These are phyloP conservation scores for rapeseed (Brassica napus) DNA, from an alignment of 345 rosid genomes.

Conservation along the genomic window DNA sequence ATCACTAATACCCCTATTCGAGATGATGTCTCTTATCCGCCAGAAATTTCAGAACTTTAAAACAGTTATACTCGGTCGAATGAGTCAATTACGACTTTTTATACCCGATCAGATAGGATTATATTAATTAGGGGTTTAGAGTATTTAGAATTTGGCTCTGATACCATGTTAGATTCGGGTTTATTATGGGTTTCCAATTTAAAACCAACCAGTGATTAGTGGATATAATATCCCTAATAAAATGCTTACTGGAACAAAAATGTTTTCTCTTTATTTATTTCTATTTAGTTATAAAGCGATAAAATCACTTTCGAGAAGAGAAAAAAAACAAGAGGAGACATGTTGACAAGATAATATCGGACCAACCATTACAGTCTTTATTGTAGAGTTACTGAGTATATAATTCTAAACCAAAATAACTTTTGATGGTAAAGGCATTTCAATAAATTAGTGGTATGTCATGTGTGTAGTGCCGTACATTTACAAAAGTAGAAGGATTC, in stretches of 20 bases:
- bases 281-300: neutral
- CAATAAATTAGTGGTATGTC: neutral
- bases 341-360: slow-evolving; percentile 9
- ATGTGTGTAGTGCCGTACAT: slow-evolving; percentile 4
- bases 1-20: no score
- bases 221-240: neutral
- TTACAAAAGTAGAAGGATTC: slow-evolving; percentile 22
- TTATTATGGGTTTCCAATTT: no score
- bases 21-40: no score
- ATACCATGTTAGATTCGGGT: no score
- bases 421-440: neutral
- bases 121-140: no score
- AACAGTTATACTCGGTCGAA: no score
- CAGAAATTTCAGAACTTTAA: no score
- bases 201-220: no score
- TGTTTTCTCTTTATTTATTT: neutral
- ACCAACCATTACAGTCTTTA: neutral
- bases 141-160: no score
- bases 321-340: neutral
- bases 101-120: no score
- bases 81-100: no score
- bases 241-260: neutral
- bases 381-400: neutral
- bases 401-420: neutral
- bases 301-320: slow-evolving; percentile 18